A percentile compares a stretch with the other conserved stretches of the same genome.
These are phyloP conservation scores for Triticum dicoccoides DNA, from an alignment of 176 grass and related monocot species.

Conservation along the genomic window DNA sequence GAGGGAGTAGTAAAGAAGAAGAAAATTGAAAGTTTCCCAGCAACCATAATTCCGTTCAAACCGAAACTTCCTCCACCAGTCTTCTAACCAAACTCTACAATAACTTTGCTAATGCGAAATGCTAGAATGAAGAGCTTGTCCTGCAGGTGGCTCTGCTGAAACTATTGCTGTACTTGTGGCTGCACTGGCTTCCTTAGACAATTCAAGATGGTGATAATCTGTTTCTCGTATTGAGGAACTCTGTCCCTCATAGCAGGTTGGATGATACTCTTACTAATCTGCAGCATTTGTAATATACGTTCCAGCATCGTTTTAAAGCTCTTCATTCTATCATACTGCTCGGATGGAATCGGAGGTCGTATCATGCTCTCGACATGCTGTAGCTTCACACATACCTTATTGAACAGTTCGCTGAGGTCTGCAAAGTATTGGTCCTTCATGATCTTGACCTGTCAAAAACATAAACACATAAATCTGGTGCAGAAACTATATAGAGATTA, in stretches of 20 bases:
- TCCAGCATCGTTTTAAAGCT: conserved; percentile 53
- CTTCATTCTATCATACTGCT: conserved; percentile 69
- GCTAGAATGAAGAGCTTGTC: too few relatives aligned
- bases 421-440: conserved; percentile 64
- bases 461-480: neutral
- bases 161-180: too few relatives aligned
- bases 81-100: too few relatives aligned
- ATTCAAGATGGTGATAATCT: conserved; percentile 56
- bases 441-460: conserved; percentile 54
- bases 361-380: conserved; percentile 52
- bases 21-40: too few relatives aligned
- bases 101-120: too few relatives aligned
- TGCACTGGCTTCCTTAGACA: conserved; percentile 40
- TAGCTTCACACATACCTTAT: conserved; percentile 66
- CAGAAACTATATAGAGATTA: neutral
- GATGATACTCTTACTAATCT: conserved; percentile 47
- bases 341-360: conserved; percentile 30
- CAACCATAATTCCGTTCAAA: too few relatives aligned
- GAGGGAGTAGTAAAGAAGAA: too few relatives aligned
- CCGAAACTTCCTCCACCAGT: too few relatives aligned
- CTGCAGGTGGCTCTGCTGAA: too few relatives aligned
- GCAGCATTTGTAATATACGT: conserved; percentile 42
- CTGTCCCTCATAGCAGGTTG: conserved; percentile 48
- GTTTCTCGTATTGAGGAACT: conserved; percentile 54
- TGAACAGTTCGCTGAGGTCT: conserved; percentile 60